Base-by-base conservation (phyloP, 1,284 basidiomycete species). In the Marasmius fiardii region DNA sequence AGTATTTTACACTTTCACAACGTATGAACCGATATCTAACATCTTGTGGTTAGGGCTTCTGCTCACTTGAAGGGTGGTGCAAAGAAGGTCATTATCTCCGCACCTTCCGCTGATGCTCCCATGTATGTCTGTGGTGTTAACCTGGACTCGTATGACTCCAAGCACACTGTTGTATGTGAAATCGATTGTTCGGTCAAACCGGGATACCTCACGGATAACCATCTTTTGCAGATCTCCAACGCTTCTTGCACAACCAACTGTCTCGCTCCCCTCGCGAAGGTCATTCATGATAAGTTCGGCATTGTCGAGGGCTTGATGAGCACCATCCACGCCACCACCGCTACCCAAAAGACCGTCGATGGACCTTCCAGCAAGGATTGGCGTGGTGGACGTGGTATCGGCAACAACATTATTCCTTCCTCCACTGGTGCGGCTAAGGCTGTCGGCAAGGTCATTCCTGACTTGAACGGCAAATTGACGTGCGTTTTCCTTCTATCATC, bases 221-320 rank as follows among this genome's bases (percentile, higher is more conserved):
- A 59, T 53, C 10, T 18, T 33, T 43, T 54, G 41, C 65, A 89
- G 83, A 91, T 99, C 75, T 99, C 96, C 65, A 99, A 99, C 78
- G 96, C 96, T 34, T 98, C 95, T 44, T 99, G 96, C 88, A 99
- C 96, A 53, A 99, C 96, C 77, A 99, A 99, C 89, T 97, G 95
- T 77, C 86, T 99, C 61, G 97, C 97, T 35, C 95, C 97, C 62
- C 88, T 99, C 60, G 96, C 96, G 75, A 99, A 99, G 85, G 90
- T 98, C 73, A 82, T 99, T 80, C 70, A 99, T 79, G 97, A 99
- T 87, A 95, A 91, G 67, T 96, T 91, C 71, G 91, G 89, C 66
- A 95, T 98, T 68, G 80, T 92, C 62, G 95, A 98, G 80, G 95
- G 92, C 73, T 83, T 99, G 71, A 99, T 99, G 97, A 97, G 92